Conservation (phyloP, 2,329 filamentous ascomycete species). For the Colletotrichum destructivum region DNA sequence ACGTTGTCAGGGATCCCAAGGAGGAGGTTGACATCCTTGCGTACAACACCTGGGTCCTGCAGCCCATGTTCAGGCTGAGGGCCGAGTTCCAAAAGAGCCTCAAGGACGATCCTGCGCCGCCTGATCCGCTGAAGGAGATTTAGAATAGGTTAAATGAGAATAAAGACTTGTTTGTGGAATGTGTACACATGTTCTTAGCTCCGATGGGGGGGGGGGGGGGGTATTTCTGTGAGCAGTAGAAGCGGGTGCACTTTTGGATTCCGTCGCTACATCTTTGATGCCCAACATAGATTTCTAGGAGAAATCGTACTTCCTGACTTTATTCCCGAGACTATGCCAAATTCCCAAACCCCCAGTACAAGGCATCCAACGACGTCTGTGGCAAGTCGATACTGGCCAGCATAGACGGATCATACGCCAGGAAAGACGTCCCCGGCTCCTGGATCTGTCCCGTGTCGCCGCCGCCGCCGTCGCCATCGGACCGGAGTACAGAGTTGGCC, state of each 20-base stretch:
- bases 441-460: not conserved
- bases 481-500: conserved; percentile 6
- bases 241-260: too few relatives aligned
- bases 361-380: conserved; percentile 1
- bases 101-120: conserved; percentile 49
- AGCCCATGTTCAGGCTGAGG: conserved; percentile 49
- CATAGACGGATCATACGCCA: not conserved
- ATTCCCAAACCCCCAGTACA: conserved; percentile 18
- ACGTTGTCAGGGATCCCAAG: conserved; percentile 50
- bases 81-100: conserved; percentile 49
- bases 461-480: not conserved
- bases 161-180: too few relatives aligned
- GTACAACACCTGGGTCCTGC: conserved; percentile 53
- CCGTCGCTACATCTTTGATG: too few relatives aligned
- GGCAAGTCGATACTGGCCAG: conserved; percentile 3
- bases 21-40: conserved; percentile 52
- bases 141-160: not conserved
- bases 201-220: too few relatives aligned
- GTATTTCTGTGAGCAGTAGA: too few relatives aligned
- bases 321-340: not conserved
- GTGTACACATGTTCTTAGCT: too few relatives aligned
- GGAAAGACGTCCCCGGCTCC: not conserved
- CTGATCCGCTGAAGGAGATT: conserved; percentile 49
- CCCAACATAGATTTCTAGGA: too few relatives aligned
- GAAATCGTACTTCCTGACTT: too few relatives aligned